Evolutionary conservation across 345 rosid genomes (phyloP).

Genomic region (Citrus mangshanensis): DNA sequence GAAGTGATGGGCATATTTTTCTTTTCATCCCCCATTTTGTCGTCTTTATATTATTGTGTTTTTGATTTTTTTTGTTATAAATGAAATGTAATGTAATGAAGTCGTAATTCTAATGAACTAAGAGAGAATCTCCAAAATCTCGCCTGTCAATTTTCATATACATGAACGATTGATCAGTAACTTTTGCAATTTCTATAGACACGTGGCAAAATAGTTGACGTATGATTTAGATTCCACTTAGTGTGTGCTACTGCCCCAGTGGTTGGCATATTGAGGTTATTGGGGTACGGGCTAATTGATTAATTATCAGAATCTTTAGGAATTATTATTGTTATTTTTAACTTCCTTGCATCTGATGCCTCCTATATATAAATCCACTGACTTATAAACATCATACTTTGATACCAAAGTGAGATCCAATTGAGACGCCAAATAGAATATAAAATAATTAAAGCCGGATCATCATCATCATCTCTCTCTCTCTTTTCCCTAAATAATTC

Average conservation of each 20-base stretch:
- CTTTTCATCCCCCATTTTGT: slow-evolving; percentile 20
- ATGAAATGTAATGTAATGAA: neutral
- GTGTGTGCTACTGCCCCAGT: neutral
- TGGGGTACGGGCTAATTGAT: neutral
- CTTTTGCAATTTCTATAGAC: neutral
- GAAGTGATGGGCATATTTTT: slow-evolving; percentile 21
- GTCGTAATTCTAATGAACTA: neutral
- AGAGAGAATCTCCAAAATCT: slow-evolving; percentile 5
- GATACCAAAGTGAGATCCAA: slow-evolving; percentile 12
- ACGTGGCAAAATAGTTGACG: slow-evolving; percentile 3
- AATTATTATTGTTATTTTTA: neutral
- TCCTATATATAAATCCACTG: neutral
- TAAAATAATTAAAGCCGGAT: no score
- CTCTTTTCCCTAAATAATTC: no score
- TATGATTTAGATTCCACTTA: slow-evolving; percentile 33
- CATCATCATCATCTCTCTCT: no score
- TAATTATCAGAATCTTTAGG: slow-evolving; percentile 17
- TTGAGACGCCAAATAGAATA: neutral
- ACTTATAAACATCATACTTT: no score
- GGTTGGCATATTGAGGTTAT: neutral
- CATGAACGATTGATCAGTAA: neutral
- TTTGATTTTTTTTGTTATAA: neutral
- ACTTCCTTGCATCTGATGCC: slow-evolving; percentile 29
- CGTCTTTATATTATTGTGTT: neutral
- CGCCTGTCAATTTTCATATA: neutral